phyloP scores from a whole-genome alignment of 768 basidiomycete species.

The Tulasnella sp. region DNA sequence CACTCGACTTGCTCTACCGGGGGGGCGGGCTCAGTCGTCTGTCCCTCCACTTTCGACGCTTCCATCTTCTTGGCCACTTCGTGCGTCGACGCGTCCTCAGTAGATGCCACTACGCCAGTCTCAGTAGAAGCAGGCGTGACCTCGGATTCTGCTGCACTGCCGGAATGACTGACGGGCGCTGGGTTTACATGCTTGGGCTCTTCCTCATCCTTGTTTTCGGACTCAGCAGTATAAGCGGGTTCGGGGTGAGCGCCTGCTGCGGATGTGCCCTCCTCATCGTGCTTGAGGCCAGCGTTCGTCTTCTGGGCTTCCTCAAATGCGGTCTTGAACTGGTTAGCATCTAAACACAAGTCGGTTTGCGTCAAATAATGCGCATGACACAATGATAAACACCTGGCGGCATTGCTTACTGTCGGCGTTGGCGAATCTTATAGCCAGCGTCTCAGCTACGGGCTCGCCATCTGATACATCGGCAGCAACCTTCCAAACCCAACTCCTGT shows the following conservation, averaged over 20 bases:
- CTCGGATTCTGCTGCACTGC: conserved; percentile 19
- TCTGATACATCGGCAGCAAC: conserved; percentile 93
- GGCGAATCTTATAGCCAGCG: conserved; percentile 95
- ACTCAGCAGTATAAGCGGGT: conserved; percentile 18
- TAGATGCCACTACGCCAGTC: not conserved
- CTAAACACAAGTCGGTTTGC: conserved; percentile 30
- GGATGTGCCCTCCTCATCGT: conserved; percentile 20
- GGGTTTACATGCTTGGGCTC: conserved; percentile 15
- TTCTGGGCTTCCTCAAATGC: conserved; percentile 80
- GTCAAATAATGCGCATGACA: not conserved
- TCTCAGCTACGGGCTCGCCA: conserved; percentile 79
- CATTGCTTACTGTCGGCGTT: conserved; percentile 83
- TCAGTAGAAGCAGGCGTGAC: conserved; percentile 24
- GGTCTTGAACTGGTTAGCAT: conserved; percentile 79
- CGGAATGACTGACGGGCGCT: too few species aligned
- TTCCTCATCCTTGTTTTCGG: conserved; percentile 27
- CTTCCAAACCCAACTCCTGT: conserved; percentile 99
- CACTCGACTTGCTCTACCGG: too few species aligned
- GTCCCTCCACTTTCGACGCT: too few species aligned
- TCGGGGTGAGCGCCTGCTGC: conserved; percentile 14
- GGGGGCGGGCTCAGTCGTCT: too few species aligned
- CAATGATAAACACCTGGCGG: not conserved
- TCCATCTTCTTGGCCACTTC: not conserved
- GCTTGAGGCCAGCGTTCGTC: conserved; percentile 41
- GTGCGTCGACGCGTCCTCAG: not conserved